Conservation (phyloP, 306 rosid genomes). For the Gynostemma pentaphyllum region DNA sequence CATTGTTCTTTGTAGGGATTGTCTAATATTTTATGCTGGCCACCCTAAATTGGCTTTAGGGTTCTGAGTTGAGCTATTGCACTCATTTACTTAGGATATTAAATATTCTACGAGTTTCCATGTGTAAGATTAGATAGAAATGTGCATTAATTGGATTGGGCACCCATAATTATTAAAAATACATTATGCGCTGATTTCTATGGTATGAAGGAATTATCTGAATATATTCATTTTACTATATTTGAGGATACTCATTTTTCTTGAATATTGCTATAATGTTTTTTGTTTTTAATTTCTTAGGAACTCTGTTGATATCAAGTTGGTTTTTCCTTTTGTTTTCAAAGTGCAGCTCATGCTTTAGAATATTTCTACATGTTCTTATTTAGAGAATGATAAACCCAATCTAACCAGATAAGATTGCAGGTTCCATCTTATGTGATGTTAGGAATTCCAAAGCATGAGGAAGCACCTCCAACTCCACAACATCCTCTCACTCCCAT, state of each 20-base stretch:
- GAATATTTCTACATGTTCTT: too few species aligned
- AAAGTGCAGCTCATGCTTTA: too few species aligned
- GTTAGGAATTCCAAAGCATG: constrained; percentile 73
- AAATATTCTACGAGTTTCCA: background rate
- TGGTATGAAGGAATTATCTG: background rate
- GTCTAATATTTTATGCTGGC: background rate
- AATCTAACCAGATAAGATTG: background rate
- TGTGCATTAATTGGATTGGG: background rate
- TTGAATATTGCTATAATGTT: background rate
- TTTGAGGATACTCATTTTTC: background rate
- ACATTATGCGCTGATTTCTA: background rate
- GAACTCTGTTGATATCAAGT: background rate
- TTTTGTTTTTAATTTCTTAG: background rate
- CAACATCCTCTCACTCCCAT: constrained; percentile 60
- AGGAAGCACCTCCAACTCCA: constrained; percentile 55
- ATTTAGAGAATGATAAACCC: background rate
- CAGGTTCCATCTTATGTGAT: constrained; percentile 59
- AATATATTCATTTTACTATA: background rate
- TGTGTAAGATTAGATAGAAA: too few species aligned
- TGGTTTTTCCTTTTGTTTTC: background rate
- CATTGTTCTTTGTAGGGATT: background rate
- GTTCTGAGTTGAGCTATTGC: background rate
- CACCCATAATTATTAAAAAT: background rate
- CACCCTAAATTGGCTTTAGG: background rate
- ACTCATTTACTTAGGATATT: background rate